Evolutionary conservation across 1,139 yeast genomes (phyloP).

Genomic region (Suhomyces maxii): DNA sequence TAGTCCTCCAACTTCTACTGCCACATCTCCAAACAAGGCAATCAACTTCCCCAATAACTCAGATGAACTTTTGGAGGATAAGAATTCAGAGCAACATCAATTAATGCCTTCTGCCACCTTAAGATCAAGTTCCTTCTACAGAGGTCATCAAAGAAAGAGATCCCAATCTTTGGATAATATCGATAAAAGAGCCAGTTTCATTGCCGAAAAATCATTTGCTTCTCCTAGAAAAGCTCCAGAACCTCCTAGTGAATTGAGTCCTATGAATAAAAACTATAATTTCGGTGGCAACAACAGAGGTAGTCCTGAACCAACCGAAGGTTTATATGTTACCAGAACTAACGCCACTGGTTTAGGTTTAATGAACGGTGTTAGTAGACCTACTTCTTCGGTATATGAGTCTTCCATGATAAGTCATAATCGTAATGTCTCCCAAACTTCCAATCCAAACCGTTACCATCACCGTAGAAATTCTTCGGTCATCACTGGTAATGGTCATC

Average conservation of each 20-base stretch:
- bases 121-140: constrained; percentile 12
- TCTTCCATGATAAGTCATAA: constrained; percentile 31
- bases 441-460: constrained; percentile 21
- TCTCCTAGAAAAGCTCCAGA: constrained; percentile 68
- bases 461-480: constrained; percentile 38
- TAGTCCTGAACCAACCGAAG: constrained; percentile 15
- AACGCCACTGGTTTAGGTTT: constrained; percentile 21
- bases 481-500: constrained; percentile 17
- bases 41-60: constrained; percentile 9
- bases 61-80: constrained; percentile 5
- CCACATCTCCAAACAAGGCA: constrained; percentile 2
- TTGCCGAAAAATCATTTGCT: constrained; percentile 31
- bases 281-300: constrained; percentile 29
- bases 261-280: constrained; percentile 23
- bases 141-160: constrained; percentile 42
- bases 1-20: constrained; percentile 9
- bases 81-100: constrained; percentile 7
- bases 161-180: constrained; percentile 56
- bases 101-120: constrained; percentile 21
- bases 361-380: constrained; percentile 26
- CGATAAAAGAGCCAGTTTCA: constrained; percentile 15
- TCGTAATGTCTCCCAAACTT: constrained; percentile 26
- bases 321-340: constrained; percentile 27
- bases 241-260: constrained; percentile 51
- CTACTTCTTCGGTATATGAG: constrained; percentile 48